Base-by-base conservation (phyloP, 2,329 filamentous ascomycete species). In the Pyrenophora teres region DNA sequence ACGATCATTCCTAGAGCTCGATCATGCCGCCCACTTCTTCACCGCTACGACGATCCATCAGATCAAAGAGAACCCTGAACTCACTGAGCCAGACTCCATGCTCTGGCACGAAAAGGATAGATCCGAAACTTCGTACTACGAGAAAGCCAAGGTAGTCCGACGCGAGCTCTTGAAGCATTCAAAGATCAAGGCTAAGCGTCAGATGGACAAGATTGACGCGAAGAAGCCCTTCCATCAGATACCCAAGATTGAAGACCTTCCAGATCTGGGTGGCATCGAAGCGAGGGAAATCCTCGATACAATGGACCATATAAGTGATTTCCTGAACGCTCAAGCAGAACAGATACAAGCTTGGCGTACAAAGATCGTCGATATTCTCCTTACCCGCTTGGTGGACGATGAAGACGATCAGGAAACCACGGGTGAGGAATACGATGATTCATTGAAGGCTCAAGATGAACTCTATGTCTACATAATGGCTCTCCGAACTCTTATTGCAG, bases 351-450 rank as follows among this genome's bases (percentile, higher is more conserved):
- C 87, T 40, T 95, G 89, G 90, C 85, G 92, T 36, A 81, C 87
- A 50, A 80, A 85, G 36, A 86, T 92, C 52, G 81, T 90, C 15
- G 81, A 88, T 46, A 82, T 93, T 16, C 79, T 97, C 8, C 76
- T 89, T 9, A 82, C 86, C 54, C 85, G 90, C 0, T 80, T 97
- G 1, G 85, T 97, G 15, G 94, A 97, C 62, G 86, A 94, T 65
- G 91, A 96, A 35, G 76, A 77, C 13, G 78, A 77, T n/a, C 74
- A 82, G 8, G 90, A 96, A 51, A 82, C 86, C 2, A 93, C 91
- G 9, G 94, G 94, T 19, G 88, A 97, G 52, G 94, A 97, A 70
- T 94, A 96, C 57, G 89, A 91, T 60, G 84, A 89, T 27, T 96
- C 93, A 0, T 90, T 92, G 0, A 90, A 90, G 70, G 83, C 87